Conservation (phyloP, 768 basidiomycete species). For the Tulasnella sp. region DNA sequence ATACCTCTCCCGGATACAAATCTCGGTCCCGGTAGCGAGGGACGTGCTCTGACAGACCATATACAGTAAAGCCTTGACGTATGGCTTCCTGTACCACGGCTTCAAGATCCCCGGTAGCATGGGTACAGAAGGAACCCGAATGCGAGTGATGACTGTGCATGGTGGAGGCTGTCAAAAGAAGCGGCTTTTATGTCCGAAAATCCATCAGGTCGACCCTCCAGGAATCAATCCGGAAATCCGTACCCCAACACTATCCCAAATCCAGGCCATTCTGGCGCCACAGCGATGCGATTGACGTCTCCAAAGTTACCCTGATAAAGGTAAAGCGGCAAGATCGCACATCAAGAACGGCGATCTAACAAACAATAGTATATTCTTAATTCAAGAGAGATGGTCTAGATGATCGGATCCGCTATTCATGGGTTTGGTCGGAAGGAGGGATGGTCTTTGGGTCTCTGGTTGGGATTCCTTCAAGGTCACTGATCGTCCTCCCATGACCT, state of each 20-base stretch:
- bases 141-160: slow-evolving; percentile 60
- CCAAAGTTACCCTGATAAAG: background rate
- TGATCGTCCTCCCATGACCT: slow-evolving; percentile 10
- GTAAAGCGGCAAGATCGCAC: background rate
- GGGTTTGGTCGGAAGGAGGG: no score
- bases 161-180: background rate
- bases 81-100: slow-evolving; percentile 75
- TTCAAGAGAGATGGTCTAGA: no score
- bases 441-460: no score
- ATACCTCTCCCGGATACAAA: slow-evolving; percentile 93
- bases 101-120: slow-evolving; percentile 69
- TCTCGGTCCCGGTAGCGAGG: slow-evolving; percentile 73
- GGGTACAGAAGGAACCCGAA: slow-evolving; percentile 88
- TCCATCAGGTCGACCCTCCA: no score
- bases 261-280: no score
- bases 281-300: background rate
- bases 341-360: background rate
- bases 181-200: no score
- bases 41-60: slow-evolving; percentile 85
- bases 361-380: no score
- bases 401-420: no score
- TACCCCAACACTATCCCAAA: no score
- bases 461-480: slow-evolving; percentile 12
- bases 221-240: no score
- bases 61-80: slow-evolving; percentile 60